A percentile compares a stretch with the other conserved stretches of the same genome.
Conservation (phyloP, 169 alveolate genomes). For the Besnoitia besnoiti region DNA sequence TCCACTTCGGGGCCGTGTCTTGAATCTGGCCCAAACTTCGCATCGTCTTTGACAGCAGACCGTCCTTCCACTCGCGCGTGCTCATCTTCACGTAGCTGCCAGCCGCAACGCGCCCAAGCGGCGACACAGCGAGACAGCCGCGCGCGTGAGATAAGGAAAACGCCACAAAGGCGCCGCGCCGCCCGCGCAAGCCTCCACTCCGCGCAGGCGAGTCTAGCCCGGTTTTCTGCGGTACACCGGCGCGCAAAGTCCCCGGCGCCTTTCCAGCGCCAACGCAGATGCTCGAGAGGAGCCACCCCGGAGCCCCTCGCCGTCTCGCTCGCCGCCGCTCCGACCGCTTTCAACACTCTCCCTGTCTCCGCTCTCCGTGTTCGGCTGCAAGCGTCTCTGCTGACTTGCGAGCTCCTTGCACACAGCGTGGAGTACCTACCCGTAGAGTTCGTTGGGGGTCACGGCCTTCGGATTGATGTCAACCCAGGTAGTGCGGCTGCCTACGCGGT, state of each 20-base stretch:
- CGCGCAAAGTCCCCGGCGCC: no score
- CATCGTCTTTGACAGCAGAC: conserved; percentile 91
- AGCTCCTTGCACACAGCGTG: not conserved
- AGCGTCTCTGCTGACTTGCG: not conserved
- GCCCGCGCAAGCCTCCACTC: no score
- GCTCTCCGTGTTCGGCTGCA: no score
- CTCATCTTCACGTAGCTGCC: conserved; percentile 85
- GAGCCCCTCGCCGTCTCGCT: no score
- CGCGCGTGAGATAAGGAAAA: not conserved
- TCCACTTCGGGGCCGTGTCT: conserved; percentile 92
- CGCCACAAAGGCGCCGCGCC: no score
- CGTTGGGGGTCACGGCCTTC: conserved; percentile 89
- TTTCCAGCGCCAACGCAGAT: no score
- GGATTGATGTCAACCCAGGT: conserved; percentile 92
- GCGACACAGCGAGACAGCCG: not conserved
- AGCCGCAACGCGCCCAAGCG: not conserved
- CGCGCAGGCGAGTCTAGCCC: not conserved
- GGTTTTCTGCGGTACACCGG: no score
- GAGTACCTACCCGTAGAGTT: conserved; percentile 86
- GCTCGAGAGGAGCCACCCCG: no score
- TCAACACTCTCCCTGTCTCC: no score
- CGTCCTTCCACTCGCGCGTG: conserved; percentile 95
- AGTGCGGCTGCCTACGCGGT: conserved; percentile 89
- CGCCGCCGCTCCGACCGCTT: no score
- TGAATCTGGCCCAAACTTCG: conserved; percentile 85